Evolutionary conservation across 2,329 filamentous ascomycete genomes (phyloP), one percentile per base, ranked within the genome.

Genomic region (Colletotrichum filicis): DNA sequence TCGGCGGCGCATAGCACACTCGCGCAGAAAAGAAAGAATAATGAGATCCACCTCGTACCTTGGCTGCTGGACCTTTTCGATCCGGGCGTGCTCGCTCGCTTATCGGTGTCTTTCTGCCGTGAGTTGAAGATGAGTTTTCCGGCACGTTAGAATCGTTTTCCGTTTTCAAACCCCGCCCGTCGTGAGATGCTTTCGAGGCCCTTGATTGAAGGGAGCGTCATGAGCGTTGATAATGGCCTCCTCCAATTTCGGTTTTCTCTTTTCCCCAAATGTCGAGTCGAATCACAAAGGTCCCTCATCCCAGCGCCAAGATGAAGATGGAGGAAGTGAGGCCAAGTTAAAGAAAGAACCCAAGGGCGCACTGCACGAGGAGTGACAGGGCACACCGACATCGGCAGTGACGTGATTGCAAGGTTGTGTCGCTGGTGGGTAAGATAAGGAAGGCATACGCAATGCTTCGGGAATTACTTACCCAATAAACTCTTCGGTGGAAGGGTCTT

Each of bases 311-410:
- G 4, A 8, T 26, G 42, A 49, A n/a, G 42, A 49, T 26, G 26
- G 30, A 14, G n/a, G 42, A 28, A 35, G 60, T n/a, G 9, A 19
- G 28, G 22, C 42, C 37, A 49, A 35, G 42, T 52, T 63, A 63
- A 63, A 32, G 60, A 63, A 63, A 7, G 14, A 28, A 42, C 37
- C 37, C 14, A 42, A 42, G 37, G 49, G 61, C 42, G 16, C 61
- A 30, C 61, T 7, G 19, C 12, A n/a, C 14, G 26, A 28, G 30
- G 16, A 26, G 14, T 7, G 19, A 49, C 52, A 28, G 52, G 52
- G 22, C 26, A 64, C 59, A 68, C 70, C 70, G 70, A 73, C 70
- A 73, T 73, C 70, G 70, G 70, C 70, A 73, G 55, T 73, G 70
- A 70, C 66, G 66, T 70, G 70, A 69, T 73, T 70, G 59, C 70